Evolutionary conservation across 2,329 filamentous ascomycete genomes (phyloP).

Genomic region (Talaromyces islandicus): DNA sequence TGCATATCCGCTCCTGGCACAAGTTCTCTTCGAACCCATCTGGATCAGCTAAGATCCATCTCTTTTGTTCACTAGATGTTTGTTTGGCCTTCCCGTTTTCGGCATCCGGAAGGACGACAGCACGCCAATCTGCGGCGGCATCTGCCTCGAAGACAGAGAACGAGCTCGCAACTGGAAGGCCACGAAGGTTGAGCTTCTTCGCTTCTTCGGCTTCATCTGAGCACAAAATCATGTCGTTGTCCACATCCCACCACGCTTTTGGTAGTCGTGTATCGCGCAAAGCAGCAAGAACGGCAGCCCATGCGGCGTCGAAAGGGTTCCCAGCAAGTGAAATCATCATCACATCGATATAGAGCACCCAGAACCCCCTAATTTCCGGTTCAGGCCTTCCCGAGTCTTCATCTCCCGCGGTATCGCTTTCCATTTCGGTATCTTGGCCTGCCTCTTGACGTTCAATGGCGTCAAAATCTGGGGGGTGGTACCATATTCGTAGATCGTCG

Average conservation of each 20-base stretch:
- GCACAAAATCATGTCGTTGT: slow-evolving; percentile 74
- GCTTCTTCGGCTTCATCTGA: slow-evolving; percentile 53
- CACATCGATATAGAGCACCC: slow-evolving; percentile 93
- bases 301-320: slow-evolving; percentile 85
- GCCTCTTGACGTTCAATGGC: slow-evolving; percentile 29
- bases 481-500: slow-evolving; percentile 67
- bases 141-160: slow-evolving; percentile 70
- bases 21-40: slow-evolving; percentile 84
- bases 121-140: slow-evolving; percentile 32
- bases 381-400: slow-evolving; percentile 27
- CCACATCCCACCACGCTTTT: slow-evolving; percentile 73
- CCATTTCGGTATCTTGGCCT: slow-evolving; percentile 42
- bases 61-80: slow-evolving; percentile 24
- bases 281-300: slow-evolving; percentile 77
- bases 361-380: slow-evolving; percentile 71
- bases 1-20: slow-evolving; percentile 74
- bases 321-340: slow-evolving; percentile 90
- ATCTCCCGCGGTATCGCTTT: slow-evolving; percentile 35
- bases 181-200: slow-evolving; percentile 53
- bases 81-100: slow-evolving; percentile 44
- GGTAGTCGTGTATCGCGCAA: slow-evolving; percentile 73
- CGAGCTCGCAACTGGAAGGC: slow-evolving; percentile 69
- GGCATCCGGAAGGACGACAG: slow-evolving; percentile 29
- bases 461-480: slow-evolving; percentile 44
- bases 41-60: slow-evolving; percentile 79